These are phyloP conservation scores for Chaetomium globosum DNA, from an alignment of 2,329 filamentous ascomycete species.

Conservation along the genomic window DNA sequence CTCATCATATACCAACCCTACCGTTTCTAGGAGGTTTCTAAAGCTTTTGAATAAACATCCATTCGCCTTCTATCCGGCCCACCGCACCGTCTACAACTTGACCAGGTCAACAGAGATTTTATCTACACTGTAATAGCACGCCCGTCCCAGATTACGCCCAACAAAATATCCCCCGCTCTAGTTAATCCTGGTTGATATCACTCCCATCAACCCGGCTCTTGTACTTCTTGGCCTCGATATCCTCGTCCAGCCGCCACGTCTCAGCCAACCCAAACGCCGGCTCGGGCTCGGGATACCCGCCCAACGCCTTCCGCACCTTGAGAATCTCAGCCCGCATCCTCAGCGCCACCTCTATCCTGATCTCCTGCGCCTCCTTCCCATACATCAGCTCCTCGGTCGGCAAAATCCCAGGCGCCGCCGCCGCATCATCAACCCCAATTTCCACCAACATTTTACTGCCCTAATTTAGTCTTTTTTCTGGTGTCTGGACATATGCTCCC, in stretches of 20 bases:
- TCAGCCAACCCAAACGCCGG: constrained; percentile 74
- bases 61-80: constrained; percentile 2
- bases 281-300: constrained; percentile 74
- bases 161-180: not conserved
- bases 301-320: constrained; percentile 71
- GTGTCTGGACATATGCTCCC: not conserved
- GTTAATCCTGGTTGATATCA: constrained; percentile 46
- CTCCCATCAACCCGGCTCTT: constrained; percentile 59
- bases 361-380: constrained; percentile 71
- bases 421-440: constrained; percentile 38
- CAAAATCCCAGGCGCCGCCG: constrained; percentile 32
- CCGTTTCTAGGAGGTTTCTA: not conserved
- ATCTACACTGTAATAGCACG: not conserved
- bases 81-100: not conserved
- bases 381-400: constrained; percentile 68
- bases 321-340: constrained; percentile 78
- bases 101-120: not conserved
- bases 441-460: constrained; percentile 50
- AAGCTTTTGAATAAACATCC: not conserved
- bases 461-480: constrained; percentile 47
- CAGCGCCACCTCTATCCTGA: constrained; percentile 78
- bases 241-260: constrained; percentile 69
- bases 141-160: not conserved
- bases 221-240: constrained; percentile 53
- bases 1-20: not conserved